Base-by-base conservation (phyloP, 31 red algal species). In the Odonthalia washingtoniensis region DNA sequence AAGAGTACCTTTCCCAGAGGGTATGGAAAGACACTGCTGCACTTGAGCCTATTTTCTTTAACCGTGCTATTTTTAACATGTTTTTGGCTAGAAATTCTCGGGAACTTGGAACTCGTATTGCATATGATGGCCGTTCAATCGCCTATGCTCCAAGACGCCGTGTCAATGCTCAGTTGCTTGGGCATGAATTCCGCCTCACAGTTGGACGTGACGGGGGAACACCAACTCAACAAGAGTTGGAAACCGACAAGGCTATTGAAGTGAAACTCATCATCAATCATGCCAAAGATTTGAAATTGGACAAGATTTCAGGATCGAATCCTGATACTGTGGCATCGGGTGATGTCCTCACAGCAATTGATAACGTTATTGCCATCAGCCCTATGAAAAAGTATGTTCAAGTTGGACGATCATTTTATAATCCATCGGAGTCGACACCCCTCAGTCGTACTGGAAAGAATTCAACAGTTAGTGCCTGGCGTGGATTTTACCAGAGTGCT, bases 401-500 rank as follows among this genome's bases (percentile, higher is more conserved):
- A 63, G 81, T 91, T 46, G 89, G 89, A n/a, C 89, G 89, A 45
- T 85, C 89, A 17, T 91, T 91, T 53, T 91, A 91, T 73, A 79
- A 26, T 65, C 43, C 53, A 16, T 69, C 62, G 3, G 34, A 62
- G 30, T 17, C 61, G 24, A 33, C 14, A n/a, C n/a, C 6, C 4
- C 89, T 91, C 3, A 74, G 80, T 31, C 45, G 78, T 17, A n/a
- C n/a, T n/a, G n/a, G 68, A 28, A 65, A 60, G 0, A 44, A 85
- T 68, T 35, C 43, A 41, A 82, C 67, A 9, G 74, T 70, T 27
- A 79, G 74, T 79, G 89, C 89, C 0, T 91, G 89, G 89, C 66
- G 80, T 17, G 89, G 89, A 2, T 91, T 91, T 49, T 91, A 91
- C 30, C 89, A 91, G 73, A 85, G 80, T 45, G 81, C 65, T 1